Conservation (phyloP, 306 rosid species). For the Glycine soja region DNA sequence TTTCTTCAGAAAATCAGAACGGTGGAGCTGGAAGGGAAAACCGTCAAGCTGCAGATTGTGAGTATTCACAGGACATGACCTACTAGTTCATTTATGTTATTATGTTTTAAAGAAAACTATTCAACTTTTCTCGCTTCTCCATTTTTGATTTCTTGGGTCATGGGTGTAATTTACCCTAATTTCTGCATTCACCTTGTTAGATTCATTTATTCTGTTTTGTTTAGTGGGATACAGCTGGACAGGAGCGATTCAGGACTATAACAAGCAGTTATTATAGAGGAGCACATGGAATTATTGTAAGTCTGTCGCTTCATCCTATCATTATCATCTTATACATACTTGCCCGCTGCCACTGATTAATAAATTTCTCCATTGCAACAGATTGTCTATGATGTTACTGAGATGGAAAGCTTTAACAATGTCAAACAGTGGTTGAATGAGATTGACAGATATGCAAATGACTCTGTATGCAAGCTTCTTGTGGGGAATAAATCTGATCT, state of each 20-base stretch:
- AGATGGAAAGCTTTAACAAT: slow-evolving; percentile 94
- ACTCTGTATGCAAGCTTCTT: slow-evolving; percentile 91
- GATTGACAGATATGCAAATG: slow-evolving; percentile 94
- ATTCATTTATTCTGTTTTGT: neutral
- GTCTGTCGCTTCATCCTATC: slow-evolving; percentile 30
- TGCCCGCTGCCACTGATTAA: neutral
- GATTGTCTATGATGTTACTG: slow-evolving; percentile 98
- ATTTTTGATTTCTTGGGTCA: too few species aligned
- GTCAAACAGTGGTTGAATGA: slow-evolving; percentile 97
- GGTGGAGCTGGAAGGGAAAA: slow-evolving; percentile 87
- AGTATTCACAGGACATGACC: slow-evolving; percentile 35
- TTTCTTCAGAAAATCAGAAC: slow-evolving; percentile 90
- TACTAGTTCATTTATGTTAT: too few species aligned
- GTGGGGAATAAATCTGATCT: slow-evolving; percentile 95
- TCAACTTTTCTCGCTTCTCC: too few species aligned
- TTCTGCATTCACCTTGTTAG: too few species aligned
- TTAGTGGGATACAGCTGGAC: slow-evolving; percentile 99
- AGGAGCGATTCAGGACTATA: slow-evolving; percentile 98
- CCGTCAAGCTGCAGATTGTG: slow-evolving; percentile 96
- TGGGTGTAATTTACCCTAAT: too few species aligned
- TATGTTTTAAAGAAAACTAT: too few species aligned
- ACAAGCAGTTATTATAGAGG: slow-evolving; percentile 99
- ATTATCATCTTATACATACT: neutral
- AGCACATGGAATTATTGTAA: slow-evolving; percentile 97
- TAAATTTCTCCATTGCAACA: slow-evolving; percentile 49